phyloP scores from a whole-genome alignment of 2,329 filamentous ascomycete genomes.

The Colletotrichum neosansevieriae region DNA sequence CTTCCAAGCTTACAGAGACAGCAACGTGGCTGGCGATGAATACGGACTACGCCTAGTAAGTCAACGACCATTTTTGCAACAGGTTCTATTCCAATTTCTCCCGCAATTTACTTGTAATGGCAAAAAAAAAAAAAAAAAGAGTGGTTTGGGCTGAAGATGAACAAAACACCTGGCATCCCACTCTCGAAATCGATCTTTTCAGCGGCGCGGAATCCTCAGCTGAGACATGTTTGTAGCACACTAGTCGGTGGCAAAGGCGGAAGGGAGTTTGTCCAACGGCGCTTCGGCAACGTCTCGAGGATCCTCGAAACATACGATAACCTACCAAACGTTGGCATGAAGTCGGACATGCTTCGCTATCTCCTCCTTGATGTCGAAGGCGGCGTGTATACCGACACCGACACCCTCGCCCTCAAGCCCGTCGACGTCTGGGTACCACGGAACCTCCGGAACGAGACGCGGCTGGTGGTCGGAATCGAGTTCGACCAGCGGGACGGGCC shows the following conservation, averaged over 20 bases:
- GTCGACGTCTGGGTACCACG: constrained; percentile 51
- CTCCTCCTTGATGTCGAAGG: constrained; percentile 80
- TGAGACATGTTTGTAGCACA: constrained; percentile 36
- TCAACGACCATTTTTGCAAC: not conserved
- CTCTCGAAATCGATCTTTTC: too few relatives aligned
- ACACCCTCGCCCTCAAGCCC: constrained; percentile 52
- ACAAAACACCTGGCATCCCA: too few relatives aligned
- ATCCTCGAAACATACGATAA: constrained; percentile 43
- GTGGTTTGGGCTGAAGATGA: too few relatives aligned
- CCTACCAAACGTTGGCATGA: constrained; percentile 54
- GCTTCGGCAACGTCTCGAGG: constrained; percentile 40
- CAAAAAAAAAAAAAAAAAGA: too few relatives aligned
- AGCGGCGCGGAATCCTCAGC: not conserved
- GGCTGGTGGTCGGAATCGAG: constrained; percentile 46
- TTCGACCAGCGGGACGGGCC: constrained; percentile 45
- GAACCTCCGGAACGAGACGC: constrained; percentile 28
- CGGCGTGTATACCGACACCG: constrained; percentile 75
- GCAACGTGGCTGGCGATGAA: constrained; percentile 41
- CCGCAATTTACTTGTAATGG: too few relatives aligned
- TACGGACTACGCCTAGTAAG: constrained; percentile 39
- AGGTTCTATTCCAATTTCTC: not conserved
- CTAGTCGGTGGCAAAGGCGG: constrained; percentile 45
- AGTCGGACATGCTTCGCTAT: constrained; percentile 76
- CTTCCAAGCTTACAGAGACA: constrained; percentile 27
- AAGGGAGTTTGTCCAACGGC: constrained; percentile 42